Evolutionary conservation across 2,329 filamentous ascomycete genomes (phyloP).

Genomic region (Canariomyces notabilis): DNA sequence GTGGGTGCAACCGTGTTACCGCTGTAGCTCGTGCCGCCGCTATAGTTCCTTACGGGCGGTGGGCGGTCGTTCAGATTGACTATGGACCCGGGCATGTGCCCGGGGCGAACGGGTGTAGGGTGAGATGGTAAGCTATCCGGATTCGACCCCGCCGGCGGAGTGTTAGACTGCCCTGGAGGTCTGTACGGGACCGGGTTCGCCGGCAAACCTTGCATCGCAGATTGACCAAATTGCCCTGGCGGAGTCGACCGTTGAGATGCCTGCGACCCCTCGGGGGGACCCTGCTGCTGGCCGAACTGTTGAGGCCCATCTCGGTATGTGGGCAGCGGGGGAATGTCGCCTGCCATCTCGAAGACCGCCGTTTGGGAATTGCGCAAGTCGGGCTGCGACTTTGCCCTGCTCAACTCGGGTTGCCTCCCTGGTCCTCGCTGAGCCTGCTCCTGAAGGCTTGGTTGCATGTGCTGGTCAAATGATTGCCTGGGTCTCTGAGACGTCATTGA

Average conservation of each 20-base stretch:
- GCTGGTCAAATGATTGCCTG: constrained; percentile 44
- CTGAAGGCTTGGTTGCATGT: constrained; percentile 35
- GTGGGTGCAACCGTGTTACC: constrained; percentile 27
- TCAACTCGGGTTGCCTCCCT: constrained; percentile 49
- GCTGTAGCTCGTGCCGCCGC: constrained; percentile 41
- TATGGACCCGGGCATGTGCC: constrained; percentile 55
- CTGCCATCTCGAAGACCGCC: constrained; percentile 70
- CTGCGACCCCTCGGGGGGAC: constrained; percentile 18
- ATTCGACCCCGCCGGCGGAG: constrained; percentile 32
- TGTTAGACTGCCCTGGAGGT: constrained; percentile 18
- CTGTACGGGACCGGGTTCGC: constrained; percentile 22
- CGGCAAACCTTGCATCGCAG: constrained; percentile 18
- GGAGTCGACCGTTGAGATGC: constrained; percentile 13
- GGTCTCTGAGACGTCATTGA: constrained; percentile 32
- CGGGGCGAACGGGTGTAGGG: constrained; percentile 58
- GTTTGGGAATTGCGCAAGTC: constrained; percentile 59
- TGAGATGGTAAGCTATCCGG: constrained; percentile 52
- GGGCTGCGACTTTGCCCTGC: constrained; percentile 62
- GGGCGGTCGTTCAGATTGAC: constrained; percentile 53
- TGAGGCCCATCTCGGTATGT: constrained; percentile 33
- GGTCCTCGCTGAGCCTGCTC: constrained; percentile 45
- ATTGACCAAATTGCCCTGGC: constrained; percentile 12
- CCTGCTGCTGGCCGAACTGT: constrained; percentile 18
- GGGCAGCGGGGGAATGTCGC: constrained; percentile 52
- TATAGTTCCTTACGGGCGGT: constrained; percentile 54